Conservation (phyloP, 495 filamentous ascomycete species). For the Aspergillus nidulans region DNA sequence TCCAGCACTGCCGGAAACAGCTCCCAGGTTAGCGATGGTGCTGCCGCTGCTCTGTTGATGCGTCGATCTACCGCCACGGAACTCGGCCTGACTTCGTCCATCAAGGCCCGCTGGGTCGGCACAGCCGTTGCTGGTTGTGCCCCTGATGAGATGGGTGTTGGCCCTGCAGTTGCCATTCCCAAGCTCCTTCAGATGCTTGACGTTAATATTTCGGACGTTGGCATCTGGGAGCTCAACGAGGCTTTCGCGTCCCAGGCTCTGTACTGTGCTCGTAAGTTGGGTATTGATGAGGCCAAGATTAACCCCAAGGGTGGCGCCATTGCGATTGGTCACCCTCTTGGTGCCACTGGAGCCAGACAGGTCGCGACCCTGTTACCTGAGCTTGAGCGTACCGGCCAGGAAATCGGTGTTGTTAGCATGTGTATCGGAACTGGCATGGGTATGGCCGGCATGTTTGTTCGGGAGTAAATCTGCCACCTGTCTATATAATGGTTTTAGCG, state of each 20-base stretch:
- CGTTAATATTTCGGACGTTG: constrained; percentile 62
- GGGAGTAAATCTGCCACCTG: constrained; percentile 52
- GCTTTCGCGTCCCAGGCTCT: constrained; percentile 88
- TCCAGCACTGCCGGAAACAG: constrained; percentile 83
- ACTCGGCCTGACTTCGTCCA: constrained; percentile 61
- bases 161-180: constrained; percentile 80
- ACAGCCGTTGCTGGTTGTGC: constrained; percentile 68
- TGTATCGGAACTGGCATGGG: constrained; percentile 93
- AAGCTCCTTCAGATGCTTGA: constrained; percentile 66
- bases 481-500: constrained; percentile 1
- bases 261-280: constrained; percentile 72
- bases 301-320: constrained; percentile 94
- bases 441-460: constrained; percentile 80
- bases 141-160: constrained; percentile 92
- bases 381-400: constrained; percentile 56
- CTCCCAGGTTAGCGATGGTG: constrained; percentile 81
- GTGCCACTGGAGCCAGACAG: constrained; percentile 83
- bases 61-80: constrained; percentile 73
- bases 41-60: constrained; percentile 78
- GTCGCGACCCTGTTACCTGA: constrained; percentile 70
- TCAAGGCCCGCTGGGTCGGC: constrained; percentile 76
- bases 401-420: constrained; percentile 77
- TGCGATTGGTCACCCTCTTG: constrained; percentile 89
- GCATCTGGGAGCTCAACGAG: constrained; percentile 96
- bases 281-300: constrained; percentile 62